Evolutionary conservation across 2,329 filamentous ascomycete species (phyloP).

Genomic region (Alternaria sp.): DNA sequence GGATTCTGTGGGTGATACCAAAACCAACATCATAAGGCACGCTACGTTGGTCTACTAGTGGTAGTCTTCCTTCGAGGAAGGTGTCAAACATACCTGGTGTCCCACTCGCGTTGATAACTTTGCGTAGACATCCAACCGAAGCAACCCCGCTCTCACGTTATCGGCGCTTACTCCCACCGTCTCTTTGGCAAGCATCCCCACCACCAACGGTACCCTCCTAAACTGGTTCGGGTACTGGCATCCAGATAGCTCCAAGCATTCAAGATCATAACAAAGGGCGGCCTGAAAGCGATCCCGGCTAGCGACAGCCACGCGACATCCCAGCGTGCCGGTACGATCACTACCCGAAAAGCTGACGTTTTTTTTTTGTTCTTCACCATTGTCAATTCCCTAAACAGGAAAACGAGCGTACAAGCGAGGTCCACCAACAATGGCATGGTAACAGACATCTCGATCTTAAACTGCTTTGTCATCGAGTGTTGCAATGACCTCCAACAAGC

Average conservation of each 20-base stretch:
- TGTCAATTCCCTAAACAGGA: background rate
- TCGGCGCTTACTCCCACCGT: constrained; percentile 37
- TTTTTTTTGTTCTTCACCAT: background rate
- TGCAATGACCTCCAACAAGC: background rate
- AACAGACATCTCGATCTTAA: background rate
- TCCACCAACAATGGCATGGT: background rate
- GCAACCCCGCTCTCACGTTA: constrained; percentile 20
- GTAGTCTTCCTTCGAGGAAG: background rate
- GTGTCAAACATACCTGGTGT: constrained; percentile 7
- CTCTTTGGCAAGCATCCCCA: constrained; percentile 31
- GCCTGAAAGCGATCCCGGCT: constrained; percentile 3
- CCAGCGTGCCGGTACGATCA: constrained; percentile 2
- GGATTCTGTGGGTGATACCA: background rate
- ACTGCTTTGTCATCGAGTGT: background rate
- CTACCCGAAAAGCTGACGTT: background rate
- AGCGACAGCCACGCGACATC: constrained; percentile 8
- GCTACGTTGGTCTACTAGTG: constrained; percentile 5
- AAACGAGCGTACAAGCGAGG: background rate
- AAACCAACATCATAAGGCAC: background rate
- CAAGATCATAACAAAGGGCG: constrained; percentile 4
- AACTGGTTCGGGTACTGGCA: constrained; percentile 8
- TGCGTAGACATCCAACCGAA: constrained; percentile 15
- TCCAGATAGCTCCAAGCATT: background rate
- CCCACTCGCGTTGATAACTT: constrained; percentile 8
- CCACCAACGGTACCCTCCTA: constrained; percentile 22